Conservation (phyloP, 2,329 filamentous ascomycete genomes). For the Pezizomycotina sp. region DNA sequence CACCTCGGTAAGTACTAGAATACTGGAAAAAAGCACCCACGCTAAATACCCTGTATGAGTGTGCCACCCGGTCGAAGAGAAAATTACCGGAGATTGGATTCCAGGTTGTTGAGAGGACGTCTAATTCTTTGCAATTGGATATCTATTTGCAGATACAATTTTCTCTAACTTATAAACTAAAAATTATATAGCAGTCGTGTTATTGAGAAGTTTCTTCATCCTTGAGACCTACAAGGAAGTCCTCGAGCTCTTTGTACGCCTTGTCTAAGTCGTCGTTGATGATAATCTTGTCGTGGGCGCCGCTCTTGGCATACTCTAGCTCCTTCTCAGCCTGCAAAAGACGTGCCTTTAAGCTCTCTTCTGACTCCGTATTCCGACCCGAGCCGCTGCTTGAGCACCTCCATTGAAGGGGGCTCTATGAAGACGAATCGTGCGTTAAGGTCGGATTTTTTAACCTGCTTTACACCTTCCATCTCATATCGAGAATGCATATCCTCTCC, state of each 20-base stretch:
- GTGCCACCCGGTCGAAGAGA: no score
- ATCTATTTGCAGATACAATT: no score
- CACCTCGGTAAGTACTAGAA: no score
- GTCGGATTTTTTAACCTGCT: slow-evolving; percentile 67
- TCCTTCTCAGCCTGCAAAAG: slow-evolving; percentile 56
- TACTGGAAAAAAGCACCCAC: no score
- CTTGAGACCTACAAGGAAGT: no score
- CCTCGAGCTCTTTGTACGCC: slow-evolving; percentile 37
- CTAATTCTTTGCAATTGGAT: no score
- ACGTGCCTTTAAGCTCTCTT: slow-evolving; percentile 52
- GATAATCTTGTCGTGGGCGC: slow-evolving; percentile 48
- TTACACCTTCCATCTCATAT: slow-evolving; percentile 98
- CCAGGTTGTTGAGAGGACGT: no score
- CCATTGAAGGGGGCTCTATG: slow-evolving; percentile 60
- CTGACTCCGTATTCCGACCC: slow-evolving; percentile 60
- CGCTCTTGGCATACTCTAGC: slow-evolving; percentile 54
- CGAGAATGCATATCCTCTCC: slow-evolving; percentile 59
- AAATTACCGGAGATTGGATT: no score
- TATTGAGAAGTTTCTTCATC: no score
- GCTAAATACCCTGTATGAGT: no score
- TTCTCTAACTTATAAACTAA: no score
- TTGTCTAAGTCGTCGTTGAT: slow-evolving; percentile 49
- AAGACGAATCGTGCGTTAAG: slow-evolving; percentile 70
- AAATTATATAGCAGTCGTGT: no score
- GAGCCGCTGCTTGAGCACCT: slow-evolving; percentile 56